phyloP scores from a whole-genome alignment of 305 asterid species.

The Ilex paraguariensis region DNA sequence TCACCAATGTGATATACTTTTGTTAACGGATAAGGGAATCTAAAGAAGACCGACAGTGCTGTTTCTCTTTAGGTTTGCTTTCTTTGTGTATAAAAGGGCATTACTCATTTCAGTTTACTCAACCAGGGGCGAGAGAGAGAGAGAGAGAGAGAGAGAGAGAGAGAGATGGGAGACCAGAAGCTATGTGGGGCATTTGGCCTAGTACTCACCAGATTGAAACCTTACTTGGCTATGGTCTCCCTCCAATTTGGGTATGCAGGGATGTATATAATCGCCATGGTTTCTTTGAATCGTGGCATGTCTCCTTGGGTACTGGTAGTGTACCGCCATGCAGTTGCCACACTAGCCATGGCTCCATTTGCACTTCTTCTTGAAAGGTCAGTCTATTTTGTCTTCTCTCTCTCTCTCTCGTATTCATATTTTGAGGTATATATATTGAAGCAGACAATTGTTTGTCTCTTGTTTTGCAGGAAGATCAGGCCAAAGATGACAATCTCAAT shows the following conservation, averaged over 20 bases:
- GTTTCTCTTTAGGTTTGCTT: not conserved
- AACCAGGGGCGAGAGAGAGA: too few relatives aligned
- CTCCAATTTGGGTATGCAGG: slow-evolving; percentile 96
- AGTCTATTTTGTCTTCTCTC: too few relatives aligned
- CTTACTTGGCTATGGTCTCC: slow-evolving; percentile 69
- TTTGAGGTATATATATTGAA: too few relatives aligned
- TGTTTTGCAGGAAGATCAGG: too few relatives aligned
- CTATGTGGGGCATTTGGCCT: slow-evolving; percentile 6
- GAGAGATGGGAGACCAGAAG: not conserved
- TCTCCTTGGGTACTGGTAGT: slow-evolving; percentile 85
- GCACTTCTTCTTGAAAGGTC: slow-evolving; percentile 22
- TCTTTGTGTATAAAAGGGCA: not conserved
- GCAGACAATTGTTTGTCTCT: too few relatives aligned
- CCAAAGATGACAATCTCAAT: too few relatives aligned
- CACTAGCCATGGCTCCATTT: slow-evolving; percentile 56
- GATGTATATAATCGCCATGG: slow-evolving; percentile 67
- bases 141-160: too few relatives aligned
- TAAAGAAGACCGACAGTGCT: too few relatives aligned
- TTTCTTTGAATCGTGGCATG: slow-evolving; percentile 61
- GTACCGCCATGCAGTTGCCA: slow-evolving; percentile 73
- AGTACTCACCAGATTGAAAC: slow-evolving; percentile 43
- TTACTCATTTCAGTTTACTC: too few relatives aligned
- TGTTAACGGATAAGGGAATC: too few relatives aligned
- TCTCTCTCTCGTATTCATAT: too few relatives aligned
- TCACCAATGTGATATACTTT: too few relatives aligned